Evolutionary conservation across 805 yeast species (phyloP).

Genomic region (Wickerhamiella vanderwaltii): DNA sequence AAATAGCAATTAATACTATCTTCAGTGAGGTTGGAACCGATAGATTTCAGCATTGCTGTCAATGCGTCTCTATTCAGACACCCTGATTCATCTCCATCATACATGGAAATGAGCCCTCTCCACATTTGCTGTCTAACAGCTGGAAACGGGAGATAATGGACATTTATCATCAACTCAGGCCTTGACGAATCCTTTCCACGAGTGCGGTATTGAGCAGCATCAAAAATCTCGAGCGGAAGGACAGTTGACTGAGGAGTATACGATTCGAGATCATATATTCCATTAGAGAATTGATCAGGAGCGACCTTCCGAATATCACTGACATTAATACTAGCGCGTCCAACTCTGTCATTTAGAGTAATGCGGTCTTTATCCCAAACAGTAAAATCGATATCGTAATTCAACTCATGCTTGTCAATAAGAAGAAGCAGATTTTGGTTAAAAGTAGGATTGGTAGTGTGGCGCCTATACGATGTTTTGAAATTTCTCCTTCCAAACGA

Average conservation of each 20-base stretch:
- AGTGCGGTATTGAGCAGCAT: slow-evolving; percentile 12
- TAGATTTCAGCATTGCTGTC: slow-evolving; percentile 47
- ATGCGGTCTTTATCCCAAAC: slow-evolving; percentile 77
- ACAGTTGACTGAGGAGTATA: slow-evolving; percentile 15
- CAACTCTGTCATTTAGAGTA: slow-evolving; percentile 75
- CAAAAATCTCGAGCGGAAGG: slow-evolving; percentile 17
- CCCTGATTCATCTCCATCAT: slow-evolving; percentile 34
- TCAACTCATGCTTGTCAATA: slow-evolving; percentile 50
- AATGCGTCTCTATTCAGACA: slow-evolving; percentile 48
- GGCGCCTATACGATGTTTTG: slow-evolving; percentile 74
- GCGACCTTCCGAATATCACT: slow-evolving; percentile 10
- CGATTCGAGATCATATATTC: slow-evolving; percentile 24
- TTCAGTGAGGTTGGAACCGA: slow-evolving; percentile 40
- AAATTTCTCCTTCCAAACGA: slow-evolving; percentile 82
- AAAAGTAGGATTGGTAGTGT: slow-evolving; percentile 69
- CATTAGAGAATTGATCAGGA: slow-evolving; percentile 16
- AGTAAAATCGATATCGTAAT: slow-evolving; percentile 54
- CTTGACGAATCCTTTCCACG: slow-evolving; percentile 23
- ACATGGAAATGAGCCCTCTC: slow-evolving; percentile 47
- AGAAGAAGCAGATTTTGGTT: slow-evolving; percentile 75
- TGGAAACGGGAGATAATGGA: slow-evolving; percentile 55
- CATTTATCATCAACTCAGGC: slow-evolving; percentile 49
- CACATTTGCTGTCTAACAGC: slow-evolving; percentile 57
- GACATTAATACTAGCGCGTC: slow-evolving; percentile 37
- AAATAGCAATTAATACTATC: slow-evolving; percentile 26